Evolutionary conservation across 1,284 basidiomycete genomes (phyloP), one percentile per base, ranked within the genome.

Genomic region (Golubevia sp.): DNA sequence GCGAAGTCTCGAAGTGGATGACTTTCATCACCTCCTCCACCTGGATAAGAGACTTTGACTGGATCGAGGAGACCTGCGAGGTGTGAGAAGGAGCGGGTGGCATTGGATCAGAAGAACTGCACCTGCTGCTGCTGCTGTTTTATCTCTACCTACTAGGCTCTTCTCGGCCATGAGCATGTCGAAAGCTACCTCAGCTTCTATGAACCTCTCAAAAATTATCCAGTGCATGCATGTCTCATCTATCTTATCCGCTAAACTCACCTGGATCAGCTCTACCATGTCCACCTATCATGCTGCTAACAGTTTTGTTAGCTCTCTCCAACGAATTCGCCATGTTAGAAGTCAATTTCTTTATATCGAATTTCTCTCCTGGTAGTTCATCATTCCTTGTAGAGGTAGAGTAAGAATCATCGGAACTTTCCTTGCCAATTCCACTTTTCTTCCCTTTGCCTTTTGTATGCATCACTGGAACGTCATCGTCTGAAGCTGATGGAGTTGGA

Each of bases 391-490:
- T 69, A 13, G 63, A 62, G 2, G 72, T 71, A 25, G 67, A 67
- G 63, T 75, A 76, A 20, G 71, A 68, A 4, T 60, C 59, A 49
- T 63, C 58, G 15, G 59, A 55, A 1, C 61, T 63, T 11, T 65
- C 64, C 24, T 66, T 64, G 27, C 49, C 49, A 11, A 34, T 34
- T 34, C 30, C 30, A 34, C 30, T 34, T 48, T 77, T 75, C 48
- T 66, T 61, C 1, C 70, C 71, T 57, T 77, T 77, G 64, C 75
- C 75, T 62, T 69, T 71, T 23, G 75, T 77, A 49, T 72, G 67
- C 56, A 77, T 69, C 15, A 77, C 75, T 30, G 73, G 75, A 2
- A 75, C 73, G n/a, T 77, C 75, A 58, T 71, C 70, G 4, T 61
- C 65, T 4, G 50, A 52, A 13, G 50, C 25, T 52, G 50, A 27